phyloP scores from a whole-genome alignment of 2,329 filamentous ascomycete species.

The Capronia epimyces region DNA sequence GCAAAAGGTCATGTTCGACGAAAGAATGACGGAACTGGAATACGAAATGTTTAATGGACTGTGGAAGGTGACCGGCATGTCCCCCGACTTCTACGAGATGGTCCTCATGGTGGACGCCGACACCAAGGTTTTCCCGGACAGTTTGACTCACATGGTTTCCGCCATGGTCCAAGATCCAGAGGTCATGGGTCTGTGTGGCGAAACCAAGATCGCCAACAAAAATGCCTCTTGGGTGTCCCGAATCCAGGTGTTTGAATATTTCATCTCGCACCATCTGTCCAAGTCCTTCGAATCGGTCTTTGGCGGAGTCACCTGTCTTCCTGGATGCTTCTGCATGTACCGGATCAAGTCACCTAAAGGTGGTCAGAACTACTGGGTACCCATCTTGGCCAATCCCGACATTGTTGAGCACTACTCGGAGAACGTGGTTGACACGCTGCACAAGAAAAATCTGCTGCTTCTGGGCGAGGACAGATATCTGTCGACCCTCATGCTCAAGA shows the following conservation, averaged over 20 bases:
- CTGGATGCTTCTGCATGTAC: constrained; percentile 99
- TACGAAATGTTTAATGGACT: constrained; percentile 99
- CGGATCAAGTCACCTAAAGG: constrained; percentile 98
- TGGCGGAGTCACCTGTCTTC: constrained; percentile 96
- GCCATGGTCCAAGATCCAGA: constrained; percentile 99
- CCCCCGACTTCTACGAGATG: constrained; percentile 94
- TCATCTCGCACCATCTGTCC: constrained; percentile 93
- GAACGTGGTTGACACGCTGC: constrained; percentile 95
- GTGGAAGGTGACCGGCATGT: constrained; percentile 98
- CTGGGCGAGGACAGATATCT: constrained; percentile 93
- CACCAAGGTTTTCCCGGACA: constrained; percentile 98
- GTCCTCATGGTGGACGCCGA: constrained; percentile 99
- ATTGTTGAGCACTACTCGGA: constrained; percentile 99
- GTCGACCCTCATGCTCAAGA: constrained; percentile 95
- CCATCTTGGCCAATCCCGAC: constrained; percentile 95
- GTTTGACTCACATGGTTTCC: constrained; percentile 95
- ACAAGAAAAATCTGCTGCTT: constrained; percentile 92
- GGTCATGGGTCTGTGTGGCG: constrained; percentile 97
- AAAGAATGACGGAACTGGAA: constrained; percentile 98
- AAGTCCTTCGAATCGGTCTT: constrained; percentile 99
- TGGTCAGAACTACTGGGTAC: constrained; percentile 98
- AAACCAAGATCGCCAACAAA: constrained; percentile 99
- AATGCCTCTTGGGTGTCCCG: constrained; percentile 89
- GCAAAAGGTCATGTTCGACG: constrained; percentile 99
- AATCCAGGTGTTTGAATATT: constrained; percentile 96